Evolutionary conservation across 768 basidiomycete genomes (phyloP), one percentile per base, ranked within the genome.

Genomic region (Crassisporium funariophilum): DNA sequence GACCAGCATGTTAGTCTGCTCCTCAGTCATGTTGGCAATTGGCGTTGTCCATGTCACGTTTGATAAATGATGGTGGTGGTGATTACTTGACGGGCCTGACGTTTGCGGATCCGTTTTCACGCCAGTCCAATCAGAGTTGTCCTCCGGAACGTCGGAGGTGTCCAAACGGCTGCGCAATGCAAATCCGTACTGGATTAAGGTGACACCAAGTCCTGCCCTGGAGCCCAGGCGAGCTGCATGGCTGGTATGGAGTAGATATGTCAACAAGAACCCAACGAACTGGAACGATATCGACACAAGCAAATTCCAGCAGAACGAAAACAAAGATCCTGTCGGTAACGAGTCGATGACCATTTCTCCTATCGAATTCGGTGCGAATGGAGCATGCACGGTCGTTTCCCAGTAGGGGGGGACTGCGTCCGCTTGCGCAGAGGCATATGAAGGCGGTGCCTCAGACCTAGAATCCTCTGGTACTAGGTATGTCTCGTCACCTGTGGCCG

Each of bases 381-480:
- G 93, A 5, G 95, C 85, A 63, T 98, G 91, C n/a, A 98, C 82
- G 2, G 92, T 95, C 2, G 92, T 97, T 56, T 98, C 95, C 84
- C 93, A 98, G 68, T 99, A 99, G 1, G 94, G 90, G 4, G 97
- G 97, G 5, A 93, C 94, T n/a, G 92, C 84, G 66, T 99, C 97
- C 12, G 89, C 84, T 62, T 95, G 86, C 8, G 97, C 97, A 22
- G 83, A 77, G 11, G 91, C 86, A 65, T 99, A 98, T 6, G 95
- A 88, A 1, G 97, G 97, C 4, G 95, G 93, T 0, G 86, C 83
- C 47, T 95, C 87, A 47, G 86, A 82, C 56, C 88, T 81, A 5
- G 81, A 68, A 40, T 92, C 88, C 65, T 98, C 94, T 5, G 93
- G 92, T 29, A 88, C 86, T 53, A 84, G 68, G 63, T 76, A 83